phyloP scores from a whole-genome alignment of 805 yeast genomes.

The Zygosaccharomyces kombuchaensis region DNA sequence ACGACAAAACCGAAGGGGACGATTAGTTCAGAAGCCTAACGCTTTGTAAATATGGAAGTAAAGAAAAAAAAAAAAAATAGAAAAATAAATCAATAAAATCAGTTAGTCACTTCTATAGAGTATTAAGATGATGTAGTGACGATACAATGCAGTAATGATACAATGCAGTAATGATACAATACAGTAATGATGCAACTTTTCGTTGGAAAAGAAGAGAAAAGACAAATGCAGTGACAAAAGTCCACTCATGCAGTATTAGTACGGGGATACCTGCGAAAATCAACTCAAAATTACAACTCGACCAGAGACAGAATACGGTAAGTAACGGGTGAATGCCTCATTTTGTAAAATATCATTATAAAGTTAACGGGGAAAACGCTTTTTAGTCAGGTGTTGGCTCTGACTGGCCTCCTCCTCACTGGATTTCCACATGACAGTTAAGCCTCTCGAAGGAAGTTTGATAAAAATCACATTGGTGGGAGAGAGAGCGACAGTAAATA shows the following conservation, averaged over 20 bases:
- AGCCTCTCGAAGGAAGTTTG: slow-evolving; percentile 9
- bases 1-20: slow-evolving; percentile 11
- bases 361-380: slow-evolving; percentile 3
- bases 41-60: slow-evolving; percentile 1
- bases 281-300: background rate
- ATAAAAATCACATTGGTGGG: slow-evolving; percentile 5
- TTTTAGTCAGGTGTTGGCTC: background rate
- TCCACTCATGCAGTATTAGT: background rate
- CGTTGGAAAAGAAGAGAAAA: background rate
- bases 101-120: background rate
- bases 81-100: background rate
- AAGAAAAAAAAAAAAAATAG: background rate
- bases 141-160: background rate
- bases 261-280: background rate
- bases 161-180: background rate
- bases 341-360: slow-evolving; percentile 5
- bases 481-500: slow-evolving; percentile 11
- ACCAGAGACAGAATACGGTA: background rate
- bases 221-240: background rate
- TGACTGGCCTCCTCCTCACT: slow-evolving; percentile 6
- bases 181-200: slow-evolving; percentile 1
- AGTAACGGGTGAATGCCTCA: slow-evolving; percentile 1
- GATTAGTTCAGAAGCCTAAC: background rate
- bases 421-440: slow-evolving; percentile 4
- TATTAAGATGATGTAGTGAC: background rate